These are phyloP conservation scores for Rhizodiscina lignyota DNA, from an alignment of 495 filamentous ascomycete genomes.

Conservation along the genomic window DNA sequence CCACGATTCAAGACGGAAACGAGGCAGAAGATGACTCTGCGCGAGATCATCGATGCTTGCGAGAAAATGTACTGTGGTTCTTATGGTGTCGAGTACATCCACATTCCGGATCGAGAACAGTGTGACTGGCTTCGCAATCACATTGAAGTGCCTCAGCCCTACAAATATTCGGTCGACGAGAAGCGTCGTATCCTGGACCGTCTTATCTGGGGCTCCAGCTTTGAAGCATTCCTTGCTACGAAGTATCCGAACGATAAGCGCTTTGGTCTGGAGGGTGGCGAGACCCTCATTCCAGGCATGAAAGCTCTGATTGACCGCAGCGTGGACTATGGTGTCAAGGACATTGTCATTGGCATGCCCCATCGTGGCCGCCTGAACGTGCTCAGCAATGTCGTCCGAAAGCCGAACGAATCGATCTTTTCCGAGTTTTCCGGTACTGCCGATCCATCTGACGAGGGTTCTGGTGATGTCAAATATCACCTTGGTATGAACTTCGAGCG, in stretches of 20 bases:
- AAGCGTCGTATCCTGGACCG: constrained; percentile 95
- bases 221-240: constrained; percentile 82
- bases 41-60: constrained; percentile 85
- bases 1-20: constrained; percentile 78
- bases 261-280: constrained; percentile 94
- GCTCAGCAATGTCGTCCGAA: constrained; percentile 93
- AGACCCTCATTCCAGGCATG: constrained; percentile 94
- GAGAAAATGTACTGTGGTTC: constrained; percentile 93
- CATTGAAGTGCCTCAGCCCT: constrained; percentile 82
- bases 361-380: constrained; percentile 97
- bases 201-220: constrained; percentile 94
- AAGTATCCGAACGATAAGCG: constrained; percentile 99
- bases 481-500: constrained; percentile 99
- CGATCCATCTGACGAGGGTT: constrained; percentile 85
- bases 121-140: constrained; percentile 96
- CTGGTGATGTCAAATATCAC: constrained; percentile 98
- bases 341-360: constrained; percentile 98
- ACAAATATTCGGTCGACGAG: constrained; percentile 91
- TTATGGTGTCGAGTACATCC: constrained; percentile 95
- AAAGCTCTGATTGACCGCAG: constrained; percentile 96
- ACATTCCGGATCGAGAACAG: constrained; percentile 92
- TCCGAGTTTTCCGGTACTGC: constrained; percentile 87
- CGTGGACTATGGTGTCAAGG: constrained; percentile 95
- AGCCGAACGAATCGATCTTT: constrained; percentile 98
- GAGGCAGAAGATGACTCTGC: constrained; percentile 87